These are phyloP conservation scores for Ceratocystis diversiconidia DNA, from an alignment of 2,329 filamentous ascomycete species.

Conservation along the genomic window DNA sequence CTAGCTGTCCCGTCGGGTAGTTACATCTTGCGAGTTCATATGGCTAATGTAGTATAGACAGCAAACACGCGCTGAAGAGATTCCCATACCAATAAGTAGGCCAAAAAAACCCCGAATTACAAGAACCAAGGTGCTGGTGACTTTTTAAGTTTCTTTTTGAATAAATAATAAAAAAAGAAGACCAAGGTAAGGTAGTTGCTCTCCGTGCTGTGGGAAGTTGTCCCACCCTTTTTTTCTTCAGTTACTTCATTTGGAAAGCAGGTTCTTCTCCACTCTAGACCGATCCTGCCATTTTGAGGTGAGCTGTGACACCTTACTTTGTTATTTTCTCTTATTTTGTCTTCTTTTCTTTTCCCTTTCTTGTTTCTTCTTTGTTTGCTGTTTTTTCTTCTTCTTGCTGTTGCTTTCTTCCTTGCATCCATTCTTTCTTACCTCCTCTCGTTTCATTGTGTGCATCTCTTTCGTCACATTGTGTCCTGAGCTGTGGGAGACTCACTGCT, in stretches of 20 bases:
- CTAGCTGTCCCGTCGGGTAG: neutral
- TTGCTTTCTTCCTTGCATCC: neutral
- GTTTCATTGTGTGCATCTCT: neutral
- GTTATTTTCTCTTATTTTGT: neutral
- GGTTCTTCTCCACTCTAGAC: neutral
- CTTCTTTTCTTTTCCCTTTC: conserved; percentile 2
- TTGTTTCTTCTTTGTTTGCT: neutral
- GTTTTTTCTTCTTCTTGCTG: neutral
- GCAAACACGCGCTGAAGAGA: neutral
- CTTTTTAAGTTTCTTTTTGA: neutral
- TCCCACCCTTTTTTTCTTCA: neutral
- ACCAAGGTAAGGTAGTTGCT: neutral
- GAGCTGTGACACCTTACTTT: conserved; percentile 6
- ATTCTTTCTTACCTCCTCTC: neutral
- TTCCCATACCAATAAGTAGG: neutral
- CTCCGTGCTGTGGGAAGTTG: neutral
- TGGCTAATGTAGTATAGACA: neutral
- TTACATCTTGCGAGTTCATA: neutral
- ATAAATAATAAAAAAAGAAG: neutral
- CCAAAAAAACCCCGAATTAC: no score
- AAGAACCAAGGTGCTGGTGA: no score
- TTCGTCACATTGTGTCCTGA: neutral
- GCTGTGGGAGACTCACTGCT: conserved; percentile 6
- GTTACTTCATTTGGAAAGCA: neutral
- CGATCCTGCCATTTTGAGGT: conserved; percentile 1